These are phyloP conservation scores for Termitomyces sp. DNA, from an alignment of 768 basidiomycete genomes.

Conservation along the genomic window DNA sequence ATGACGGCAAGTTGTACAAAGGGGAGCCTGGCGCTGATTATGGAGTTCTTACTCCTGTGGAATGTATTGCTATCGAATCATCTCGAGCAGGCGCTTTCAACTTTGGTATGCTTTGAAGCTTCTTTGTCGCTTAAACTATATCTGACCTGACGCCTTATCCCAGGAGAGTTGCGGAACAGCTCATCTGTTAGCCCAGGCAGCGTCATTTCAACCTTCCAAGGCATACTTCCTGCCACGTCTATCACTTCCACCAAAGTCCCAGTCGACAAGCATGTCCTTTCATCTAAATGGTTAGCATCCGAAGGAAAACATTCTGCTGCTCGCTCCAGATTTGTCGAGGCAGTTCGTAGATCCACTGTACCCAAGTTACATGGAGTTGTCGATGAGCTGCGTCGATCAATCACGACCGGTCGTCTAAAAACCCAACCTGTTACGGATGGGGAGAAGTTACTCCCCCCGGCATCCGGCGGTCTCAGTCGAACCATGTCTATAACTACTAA, in stretches of 20 bases:
- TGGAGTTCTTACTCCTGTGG: constrained; percentile 34
- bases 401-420: constrained; percentile 34
- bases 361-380: constrained; percentile 36
- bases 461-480: constrained; percentile 2
- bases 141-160: background rate
- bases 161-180: constrained; percentile 3
- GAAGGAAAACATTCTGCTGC: background rate
- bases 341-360: constrained; percentile 26
- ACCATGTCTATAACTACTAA: background rate
- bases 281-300: constrained; percentile 1
- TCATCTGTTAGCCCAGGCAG: constrained; percentile 4
- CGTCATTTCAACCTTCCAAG: constrained; percentile 32
- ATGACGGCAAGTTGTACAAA: constrained; percentile 35
- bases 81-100: constrained; percentile 20
- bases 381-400: constrained; percentile 25
- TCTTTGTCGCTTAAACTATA: background rate
- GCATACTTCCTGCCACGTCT: constrained; percentile 39
- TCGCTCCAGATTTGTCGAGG: constrained; percentile 20
- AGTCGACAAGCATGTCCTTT: constrained; percentile 4
- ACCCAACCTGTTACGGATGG: background rate
- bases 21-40: constrained; percentile 39
- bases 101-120: constrained; percentile 14
- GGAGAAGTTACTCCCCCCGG: constrained; percentile 5
- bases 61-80: constrained; percentile 12
- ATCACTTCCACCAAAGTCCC: constrained; percentile 35